Percentiles rank a stretch among this genome's conserved stretches.
Evolutionary conservation across 1,284 basidiomycete genomes (phyloP).

Genomic region (Boletus mariae): DNA sequence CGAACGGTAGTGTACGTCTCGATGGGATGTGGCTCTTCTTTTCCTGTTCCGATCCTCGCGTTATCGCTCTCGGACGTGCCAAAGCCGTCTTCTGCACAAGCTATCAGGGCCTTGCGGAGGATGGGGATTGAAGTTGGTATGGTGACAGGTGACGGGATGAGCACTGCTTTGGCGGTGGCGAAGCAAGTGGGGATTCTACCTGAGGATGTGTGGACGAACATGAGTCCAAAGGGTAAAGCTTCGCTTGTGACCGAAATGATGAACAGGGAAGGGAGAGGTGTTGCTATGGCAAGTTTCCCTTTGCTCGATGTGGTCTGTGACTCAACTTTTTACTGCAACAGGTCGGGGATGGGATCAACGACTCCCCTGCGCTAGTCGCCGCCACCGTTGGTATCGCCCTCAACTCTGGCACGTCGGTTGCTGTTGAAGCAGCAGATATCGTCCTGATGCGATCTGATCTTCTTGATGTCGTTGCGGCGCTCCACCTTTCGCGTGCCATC

Average conservation of each 20-base stretch:
- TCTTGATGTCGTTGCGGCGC: conserved; percentile 93
- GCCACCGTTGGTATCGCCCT: conserved; percentile 96
- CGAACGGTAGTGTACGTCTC: conserved; percentile 85
- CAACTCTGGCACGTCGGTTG: conserved; percentile 93
- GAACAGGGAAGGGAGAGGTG: conserved; percentile 61
- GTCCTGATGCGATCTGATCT: conserved; percentile 97
- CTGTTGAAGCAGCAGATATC: conserved; percentile 96
- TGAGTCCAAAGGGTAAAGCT: conserved; percentile 93
- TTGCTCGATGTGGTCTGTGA: background rate
- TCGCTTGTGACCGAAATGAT: conserved; percentile 77
- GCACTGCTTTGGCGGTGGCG: conserved; percentile 83
- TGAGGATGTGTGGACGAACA: conserved; percentile 80
- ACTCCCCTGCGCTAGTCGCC: conserved; percentile 93
- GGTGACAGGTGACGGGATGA: conserved; percentile 86
- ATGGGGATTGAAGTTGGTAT: conserved; percentile 92
- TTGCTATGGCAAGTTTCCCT: conserved; percentile 75
- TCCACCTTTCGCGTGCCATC: conserved; percentile 87
- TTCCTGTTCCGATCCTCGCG: conserved; percentile 54
- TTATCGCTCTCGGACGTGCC: conserved; percentile 82
- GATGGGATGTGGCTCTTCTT: conserved; percentile 41
- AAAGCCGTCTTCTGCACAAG: conserved; percentile 78
- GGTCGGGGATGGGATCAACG: conserved; percentile 99
- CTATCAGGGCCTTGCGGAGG: conserved; percentile 70
- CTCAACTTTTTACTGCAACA: conserved; percentile 29
- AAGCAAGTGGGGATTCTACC: conserved; percentile 80